Percentiles rank a stretch among this genome's conserved stretches.
These are phyloP conservation scores for Curvularia spicifera DNA, from an alignment of 2,329 filamentous ascomycete species.

Conservation along the genomic window DNA sequence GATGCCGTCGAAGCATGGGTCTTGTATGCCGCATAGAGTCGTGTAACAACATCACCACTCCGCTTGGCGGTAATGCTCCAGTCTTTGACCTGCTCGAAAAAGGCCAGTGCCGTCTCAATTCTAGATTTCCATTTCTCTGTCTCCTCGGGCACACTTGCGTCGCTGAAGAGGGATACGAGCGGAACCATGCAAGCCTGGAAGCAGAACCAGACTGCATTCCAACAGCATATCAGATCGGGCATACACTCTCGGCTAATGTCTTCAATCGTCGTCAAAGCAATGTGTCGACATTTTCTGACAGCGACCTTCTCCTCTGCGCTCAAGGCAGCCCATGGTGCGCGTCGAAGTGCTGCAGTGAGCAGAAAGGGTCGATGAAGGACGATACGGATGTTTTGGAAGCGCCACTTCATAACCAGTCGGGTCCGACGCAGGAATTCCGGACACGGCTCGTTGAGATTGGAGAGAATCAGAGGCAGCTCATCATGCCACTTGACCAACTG, in stretches of 20 bases:
- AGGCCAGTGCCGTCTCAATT: constrained; percentile 52
- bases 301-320: constrained; percentile 70
- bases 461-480: constrained; percentile 63
- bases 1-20: constrained; percentile 30
- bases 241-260: constrained; percentile 75
- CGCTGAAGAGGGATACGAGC: constrained; percentile 75
- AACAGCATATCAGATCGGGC: constrained; percentile 76
- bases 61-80: constrained; percentile 56
- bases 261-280: constrained; percentile 73
- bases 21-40: constrained; percentile 52
- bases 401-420: constrained; percentile 80
- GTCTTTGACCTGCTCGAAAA: constrained; percentile 52
- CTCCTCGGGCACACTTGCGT: constrained; percentile 55
- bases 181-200: constrained; percentile 83
- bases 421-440: constrained; percentile 73
- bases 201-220: constrained; percentile 82
- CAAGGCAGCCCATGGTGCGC: constrained; percentile 58
- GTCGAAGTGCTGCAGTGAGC: constrained; percentile 66
- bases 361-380: constrained; percentile 76
- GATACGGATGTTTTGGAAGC: constrained; percentile 79
- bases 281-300: constrained; percentile 70
- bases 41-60: constrained; percentile 51
- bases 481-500: constrained; percentile 76
- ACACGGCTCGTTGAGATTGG: constrained; percentile 64
- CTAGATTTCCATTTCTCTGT: constrained; percentile 51